These are phyloP conservation scores for Domatiomyces catenatus DNA, from an alignment of 2,329 filamentous ascomycete species.

Conservation along the genomic window DNA sequence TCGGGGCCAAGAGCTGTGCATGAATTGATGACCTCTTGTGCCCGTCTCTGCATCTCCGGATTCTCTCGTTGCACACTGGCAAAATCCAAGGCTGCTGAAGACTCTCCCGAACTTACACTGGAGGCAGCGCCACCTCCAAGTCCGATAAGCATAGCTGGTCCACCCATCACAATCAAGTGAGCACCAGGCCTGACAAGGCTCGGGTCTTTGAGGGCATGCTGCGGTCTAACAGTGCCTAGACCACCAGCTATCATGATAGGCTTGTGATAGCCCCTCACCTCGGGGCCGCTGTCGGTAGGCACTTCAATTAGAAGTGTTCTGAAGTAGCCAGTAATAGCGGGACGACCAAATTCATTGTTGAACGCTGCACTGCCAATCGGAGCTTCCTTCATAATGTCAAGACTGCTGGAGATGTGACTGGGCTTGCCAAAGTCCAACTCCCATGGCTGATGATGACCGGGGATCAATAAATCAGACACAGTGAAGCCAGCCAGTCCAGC, in stretches of 20 bases:
- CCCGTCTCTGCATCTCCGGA: constrained; percentile 85
- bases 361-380: constrained; percentile 89
- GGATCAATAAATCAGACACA: constrained; percentile 86
- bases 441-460: constrained; percentile 70
- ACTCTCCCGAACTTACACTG: constrained; percentile 73
- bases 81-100: constrained; percentile 84
- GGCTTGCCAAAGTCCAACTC: constrained; percentile 73
- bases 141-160: constrained; percentile 94
- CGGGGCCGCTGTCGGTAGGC: constrained; percentile 44
- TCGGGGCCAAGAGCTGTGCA: constrained; percentile 70
- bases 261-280: constrained; percentile 88
- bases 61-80: constrained; percentile 95
- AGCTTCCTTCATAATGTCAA: constrained; percentile 96
- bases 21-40: constrained; percentile 95
- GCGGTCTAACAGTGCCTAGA: constrained; percentile 77
- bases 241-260: constrained; percentile 97
- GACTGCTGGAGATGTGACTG: constrained; percentile 76
- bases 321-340: constrained; percentile 79
- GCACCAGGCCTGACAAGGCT: constrained; percentile 71
- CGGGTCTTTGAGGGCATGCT: constrained; percentile 75
- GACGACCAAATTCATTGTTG: constrained; percentile 95
- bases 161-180: constrained; percentile 81
- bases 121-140: constrained; percentile 91
- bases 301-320: constrained; percentile 66
- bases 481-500: constrained; percentile 85